phyloP scores from a whole-genome alignment of 208 protist species.

The Crithidia bombi region DNA sequence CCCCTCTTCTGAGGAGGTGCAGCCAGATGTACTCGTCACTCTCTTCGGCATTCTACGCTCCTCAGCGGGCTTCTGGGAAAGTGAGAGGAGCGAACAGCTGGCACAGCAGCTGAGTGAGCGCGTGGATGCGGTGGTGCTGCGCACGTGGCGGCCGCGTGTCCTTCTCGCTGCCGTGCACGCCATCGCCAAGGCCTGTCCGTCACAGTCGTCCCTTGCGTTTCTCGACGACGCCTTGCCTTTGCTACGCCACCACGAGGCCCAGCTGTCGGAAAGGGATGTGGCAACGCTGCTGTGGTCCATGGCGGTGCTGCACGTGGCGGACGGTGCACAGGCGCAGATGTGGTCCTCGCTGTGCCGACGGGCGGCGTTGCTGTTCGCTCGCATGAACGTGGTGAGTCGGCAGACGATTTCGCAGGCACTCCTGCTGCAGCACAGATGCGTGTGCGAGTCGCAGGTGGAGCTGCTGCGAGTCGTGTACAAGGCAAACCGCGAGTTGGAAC shows the following conservation, averaged over 20 bases:
- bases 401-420: conserved; percentile 58
- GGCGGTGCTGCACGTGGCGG: conserved; percentile 37
- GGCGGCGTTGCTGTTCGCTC: conserved; percentile 37
- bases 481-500: not conserved
- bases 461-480: conserved; percentile 23
- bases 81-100: conserved; percentile 29
- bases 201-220: conserved; percentile 30
- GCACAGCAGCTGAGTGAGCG: conserved; percentile 41
- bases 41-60: conserved; percentile 45
- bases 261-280: conserved; percentile 51
- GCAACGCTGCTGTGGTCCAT: conserved; percentile 72
- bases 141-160: conserved; percentile 49
- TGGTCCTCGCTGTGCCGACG: conserved; percentile 64
- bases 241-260: conserved; percentile 44
- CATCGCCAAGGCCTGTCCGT: conserved; percentile 51
- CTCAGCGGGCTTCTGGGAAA: conserved; percentile 28
- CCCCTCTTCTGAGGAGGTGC: conserved; percentile 23
- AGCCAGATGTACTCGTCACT: conserved; percentile 35
- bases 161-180: conserved; percentile 59
- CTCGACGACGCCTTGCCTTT: conserved; percentile 42
- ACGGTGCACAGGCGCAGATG: conserved; percentile 31
- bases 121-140: conserved; percentile 39
- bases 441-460: conserved; percentile 35
- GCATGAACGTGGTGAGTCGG: conserved; percentile 46
- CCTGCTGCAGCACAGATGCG: conserved; percentile 34